These are phyloP conservation scores for Xylariaceae sp. DNA, from an alignment of 2,329 filamentous ascomycete genomes.

Conservation along the genomic window DNA sequence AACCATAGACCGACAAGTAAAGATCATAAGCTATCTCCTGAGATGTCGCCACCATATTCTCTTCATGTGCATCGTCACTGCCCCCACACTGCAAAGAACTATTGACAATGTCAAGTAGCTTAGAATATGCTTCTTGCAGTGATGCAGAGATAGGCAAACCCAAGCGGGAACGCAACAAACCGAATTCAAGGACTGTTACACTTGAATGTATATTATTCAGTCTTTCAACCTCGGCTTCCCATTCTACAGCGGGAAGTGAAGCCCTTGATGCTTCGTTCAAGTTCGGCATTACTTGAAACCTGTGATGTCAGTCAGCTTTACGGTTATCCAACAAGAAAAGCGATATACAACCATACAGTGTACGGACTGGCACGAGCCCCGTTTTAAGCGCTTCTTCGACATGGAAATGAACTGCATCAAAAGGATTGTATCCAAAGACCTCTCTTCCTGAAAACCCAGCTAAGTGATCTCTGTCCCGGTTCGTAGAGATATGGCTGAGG, in stretches of 20 bases:
- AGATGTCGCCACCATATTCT: slow-evolving; percentile 20
- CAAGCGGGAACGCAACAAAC: slow-evolving; percentile 23
- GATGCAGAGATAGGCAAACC: slow-evolving; percentile 19
- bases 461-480: background rate
- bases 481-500: slow-evolving; percentile 10
- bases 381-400: slow-evolving; percentile 30
- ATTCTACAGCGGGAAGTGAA: slow-evolving; percentile 28
- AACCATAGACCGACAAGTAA: slow-evolving; percentile 38
- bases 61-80: slow-evolving; percentile 10
- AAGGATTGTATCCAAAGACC: slow-evolving; percentile 25
- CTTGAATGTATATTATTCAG: slow-evolving; percentile 32
- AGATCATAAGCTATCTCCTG: slow-evolving; percentile 40
- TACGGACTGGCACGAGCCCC: slow-evolving; percentile 28
- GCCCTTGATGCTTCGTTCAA: slow-evolving; percentile 27
- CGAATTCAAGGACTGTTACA: slow-evolving; percentile 31
- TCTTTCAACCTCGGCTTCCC: slow-evolving; percentile 37
- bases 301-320: slow-evolving; percentile 27
- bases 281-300: slow-evolving; percentile 34
- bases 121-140: slow-evolving; percentile 32
- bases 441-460: slow-evolving; percentile 4
- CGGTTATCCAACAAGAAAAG: background rate
- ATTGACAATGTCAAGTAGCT: slow-evolving; percentile 26
- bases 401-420: slow-evolving; percentile 28
- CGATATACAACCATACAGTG: slow-evolving; percentile 33
- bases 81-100: slow-evolving; percentile 8